Evolutionary conservation across 306 rosid genomes (phyloP), one percentile per base, ranked within the genome.

Genomic region (Prunus davidiana): DNA sequence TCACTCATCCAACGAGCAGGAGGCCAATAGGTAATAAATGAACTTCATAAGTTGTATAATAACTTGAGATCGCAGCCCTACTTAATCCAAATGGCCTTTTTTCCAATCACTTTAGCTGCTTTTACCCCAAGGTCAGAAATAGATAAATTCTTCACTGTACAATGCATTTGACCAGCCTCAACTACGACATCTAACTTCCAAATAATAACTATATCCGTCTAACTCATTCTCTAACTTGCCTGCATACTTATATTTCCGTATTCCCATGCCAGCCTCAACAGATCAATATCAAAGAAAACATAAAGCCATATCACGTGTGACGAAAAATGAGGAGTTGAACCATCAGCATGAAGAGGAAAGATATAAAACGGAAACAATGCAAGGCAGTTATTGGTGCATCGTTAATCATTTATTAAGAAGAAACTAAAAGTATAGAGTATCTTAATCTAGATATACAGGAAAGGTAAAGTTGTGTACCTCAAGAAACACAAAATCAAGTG

Each of bases 381-480:
- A 28, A 64, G 14, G 16, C 47, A 32, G 57, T 16, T 18, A 52
- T 46, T 24, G 58, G 28, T 47, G 12, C 24, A 4, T 15, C 51
- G 7, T 38, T 38, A 38, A 38, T 38, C 43, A 38, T 7, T 38
- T 12, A 47, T 6, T 15, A 24, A 16, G 16, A 46, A 30, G 25
- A 57, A 54, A 18, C 28, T 43, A 18, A 16, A 9, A n/a, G 69
- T 24, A 58, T 20, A 45, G 57, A 49, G 22, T 11, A 11, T 38
- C 52, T 25, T 50, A 63, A 64, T 19, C n/a, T 4, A 34, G 72
- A 81, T 27, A 43, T 62, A 54, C 69, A 60, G 75, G 50, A 58
- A 70, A 83, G 58, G 72, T 79, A 63, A 64, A 72, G 71, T 51
- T 32, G 76, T 80, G 82, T 90, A 95, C 97, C 99, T 95, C 85